A percentile compares a stretch with the other conserved stretches of the same genome.
These are phyloP conservation scores for Leccinum disarticulatum DNA, from an alignment of 768 basidiomycete species.

Conservation along the genomic window DNA sequence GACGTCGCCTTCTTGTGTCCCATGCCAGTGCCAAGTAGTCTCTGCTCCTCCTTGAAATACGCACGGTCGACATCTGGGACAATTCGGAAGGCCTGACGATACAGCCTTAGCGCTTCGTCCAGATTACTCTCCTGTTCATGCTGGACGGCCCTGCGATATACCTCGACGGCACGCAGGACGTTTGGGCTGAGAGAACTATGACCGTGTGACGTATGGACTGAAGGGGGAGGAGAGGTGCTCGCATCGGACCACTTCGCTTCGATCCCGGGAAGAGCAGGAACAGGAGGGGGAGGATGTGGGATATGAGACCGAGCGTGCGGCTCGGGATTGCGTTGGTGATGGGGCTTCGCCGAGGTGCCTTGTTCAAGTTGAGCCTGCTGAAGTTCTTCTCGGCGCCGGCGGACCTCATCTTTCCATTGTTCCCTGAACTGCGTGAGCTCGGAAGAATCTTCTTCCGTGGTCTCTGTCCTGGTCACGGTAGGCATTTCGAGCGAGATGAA, in stretches of 20 bases:
- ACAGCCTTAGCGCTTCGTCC: slow-evolving; percentile 73
- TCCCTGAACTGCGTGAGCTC: slow-evolving; percentile 72
- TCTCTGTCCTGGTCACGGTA: not conserved
- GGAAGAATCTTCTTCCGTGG: slow-evolving; percentile 43
- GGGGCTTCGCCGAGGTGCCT: not conserved
- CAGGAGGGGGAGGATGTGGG: not conserved
- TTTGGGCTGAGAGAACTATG: slow-evolving; percentile 33
- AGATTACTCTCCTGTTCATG: slow-evolving; percentile 73
- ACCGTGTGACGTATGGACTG: slow-evolving; percentile 23
- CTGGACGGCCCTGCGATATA: slow-evolving; percentile 70
- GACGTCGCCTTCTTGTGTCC: slow-evolving; percentile 70
- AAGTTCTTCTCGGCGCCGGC: slow-evolving; percentile 29
- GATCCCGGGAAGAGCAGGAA: slow-evolving; percentile 1
- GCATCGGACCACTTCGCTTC: slow-evolving; percentile 14
- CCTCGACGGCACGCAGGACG: slow-evolving; percentile 52
- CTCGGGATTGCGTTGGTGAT: slow-evolving; percentile 5
- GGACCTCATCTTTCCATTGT: slow-evolving; percentile 70
- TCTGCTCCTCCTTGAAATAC: slow-evolving; percentile 58
- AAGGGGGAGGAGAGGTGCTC: slow-evolving; percentile 13
- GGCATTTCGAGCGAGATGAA: not conserved
- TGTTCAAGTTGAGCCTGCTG: slow-evolving; percentile 6
- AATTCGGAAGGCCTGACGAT: slow-evolving; percentile 78
- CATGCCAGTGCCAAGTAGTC: slow-evolving; percentile 35
- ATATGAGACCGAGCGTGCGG: slow-evolving; percentile 7
- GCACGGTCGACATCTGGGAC: slow-evolving; percentile 74